phyloP scores from a whole-genome alignment of 2,329 filamentous ascomycete genomes.

The Malbranchea zuffiana region DNA sequence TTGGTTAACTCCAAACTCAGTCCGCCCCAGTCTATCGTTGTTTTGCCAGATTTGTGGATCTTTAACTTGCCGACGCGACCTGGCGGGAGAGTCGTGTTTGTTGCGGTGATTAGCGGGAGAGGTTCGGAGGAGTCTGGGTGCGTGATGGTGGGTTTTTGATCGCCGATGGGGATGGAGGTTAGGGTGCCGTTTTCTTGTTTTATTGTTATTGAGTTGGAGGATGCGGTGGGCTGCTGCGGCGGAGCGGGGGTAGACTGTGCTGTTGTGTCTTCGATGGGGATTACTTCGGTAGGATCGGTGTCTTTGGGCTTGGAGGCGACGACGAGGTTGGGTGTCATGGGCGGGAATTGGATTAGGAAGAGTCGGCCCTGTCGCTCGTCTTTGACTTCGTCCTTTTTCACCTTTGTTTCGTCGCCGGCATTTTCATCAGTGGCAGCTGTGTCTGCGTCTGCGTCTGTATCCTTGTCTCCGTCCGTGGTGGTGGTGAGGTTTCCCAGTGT shows the following conservation, averaged over 20 bases:
- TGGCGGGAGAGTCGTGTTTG: slow-evolving; percentile 36
- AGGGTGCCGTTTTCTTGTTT: slow-evolving; percentile 13
- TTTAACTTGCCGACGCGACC: slow-evolving; percentile 51
- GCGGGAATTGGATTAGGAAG: slow-evolving; percentile 55
- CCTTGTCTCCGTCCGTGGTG: slow-evolving; percentile 13
- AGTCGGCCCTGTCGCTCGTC: slow-evolving; percentile 43
- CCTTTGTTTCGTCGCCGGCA: slow-evolving; percentile 18
- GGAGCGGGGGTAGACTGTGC: slow-evolving; percentile 3
- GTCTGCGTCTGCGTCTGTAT: slow-evolving; percentile 7
- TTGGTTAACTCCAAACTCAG: slow-evolving; percentile 48
- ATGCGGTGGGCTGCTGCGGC: slow-evolving; percentile 1
- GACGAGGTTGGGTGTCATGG: slow-evolving; percentile 48
- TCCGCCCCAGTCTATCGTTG: slow-evolving; percentile 53
- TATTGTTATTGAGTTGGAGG: slow-evolving; percentile 1
- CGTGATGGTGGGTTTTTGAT: slow-evolving; percentile 1
- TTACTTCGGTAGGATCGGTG: too few relatives aligned
- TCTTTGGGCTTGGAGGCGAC: slow-evolving; percentile 24
- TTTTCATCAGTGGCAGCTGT: slow-evolving; percentile 12
- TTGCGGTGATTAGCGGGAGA: slow-evolving; percentile 31
- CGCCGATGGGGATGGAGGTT: slow-evolving; percentile 6
- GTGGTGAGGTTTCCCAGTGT: slow-evolving; percentile 19
- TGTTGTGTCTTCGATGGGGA: slow-evolving; percentile 7
- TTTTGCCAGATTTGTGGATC: slow-evolving; percentile 50
- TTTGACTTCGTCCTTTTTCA: slow-evolving; percentile 21
- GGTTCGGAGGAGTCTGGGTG: slow-evolving; percentile 11